Percentiles rank a stretch among this genome's conserved stretches.
Conservation (phyloP, 495 filamentous ascomycete species). For the Lasiosphaeria hispida region DNA sequence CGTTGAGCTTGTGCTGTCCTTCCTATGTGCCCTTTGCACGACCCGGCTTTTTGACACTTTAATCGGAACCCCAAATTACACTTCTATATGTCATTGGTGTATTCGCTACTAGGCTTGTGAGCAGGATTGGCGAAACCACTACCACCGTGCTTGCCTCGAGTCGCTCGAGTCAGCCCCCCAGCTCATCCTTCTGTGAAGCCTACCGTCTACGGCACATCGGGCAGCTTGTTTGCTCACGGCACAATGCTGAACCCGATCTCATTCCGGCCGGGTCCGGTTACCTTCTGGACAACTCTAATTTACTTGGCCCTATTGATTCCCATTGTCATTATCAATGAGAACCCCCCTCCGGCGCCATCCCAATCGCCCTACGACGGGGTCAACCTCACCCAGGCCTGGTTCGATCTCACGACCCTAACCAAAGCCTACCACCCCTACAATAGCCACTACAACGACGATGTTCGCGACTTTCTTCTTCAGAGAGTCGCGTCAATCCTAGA, state of each 20-base stretch:
- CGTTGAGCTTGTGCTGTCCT: too few species aligned
- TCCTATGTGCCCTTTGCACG: too few species aligned
- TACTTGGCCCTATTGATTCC: slow-evolving; percentile 70
- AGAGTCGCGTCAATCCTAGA: slow-evolving; percentile 68
- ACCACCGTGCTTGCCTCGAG: too few species aligned
- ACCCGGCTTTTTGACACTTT: too few species aligned
- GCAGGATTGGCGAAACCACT: not conserved
- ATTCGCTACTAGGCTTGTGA: slow-evolving; percentile 5
- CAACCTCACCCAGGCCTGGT: slow-evolving; percentile 82
- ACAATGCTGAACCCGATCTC: slow-evolving; percentile 46
- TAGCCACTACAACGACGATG: slow-evolving; percentile 73
- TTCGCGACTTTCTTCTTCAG: slow-evolving; percentile 71
- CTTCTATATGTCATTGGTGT: not conserved
- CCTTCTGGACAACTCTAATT: slow-evolving; percentile 64
- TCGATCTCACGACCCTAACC: slow-evolving; percentile 74
- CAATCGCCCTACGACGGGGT: slow-evolving; percentile 42
- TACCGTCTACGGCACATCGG: not conserved
- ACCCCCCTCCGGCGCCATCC: slow-evolving; percentile 67
- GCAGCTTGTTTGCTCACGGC: not conserved
- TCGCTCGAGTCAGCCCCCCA: too few species aligned
- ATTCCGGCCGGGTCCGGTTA: slow-evolving; percentile 63
- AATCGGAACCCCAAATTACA: too few species aligned
- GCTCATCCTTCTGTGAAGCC: not conserved
- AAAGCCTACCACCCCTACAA: slow-evolving; percentile 84
- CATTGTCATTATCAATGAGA: slow-evolving; percentile 70